These are phyloP conservation scores for Prunus mongolica DNA, from an alignment of 306 rosid species.

Conservation along the genomic window DNA sequence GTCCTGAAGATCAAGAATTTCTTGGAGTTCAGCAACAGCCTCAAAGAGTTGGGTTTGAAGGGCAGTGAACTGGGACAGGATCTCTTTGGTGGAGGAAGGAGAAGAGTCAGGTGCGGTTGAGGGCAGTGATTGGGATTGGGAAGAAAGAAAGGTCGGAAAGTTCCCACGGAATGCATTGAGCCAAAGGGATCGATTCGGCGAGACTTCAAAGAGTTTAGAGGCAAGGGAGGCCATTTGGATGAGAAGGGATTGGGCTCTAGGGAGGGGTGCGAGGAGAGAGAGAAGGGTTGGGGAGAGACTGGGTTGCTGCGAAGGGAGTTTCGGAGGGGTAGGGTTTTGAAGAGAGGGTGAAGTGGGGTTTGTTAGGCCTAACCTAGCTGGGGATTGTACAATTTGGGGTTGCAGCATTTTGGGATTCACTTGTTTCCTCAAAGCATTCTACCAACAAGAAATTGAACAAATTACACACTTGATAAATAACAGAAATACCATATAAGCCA, in stretches of 20 bases:
- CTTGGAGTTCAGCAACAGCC: slow-evolving; percentile 90
- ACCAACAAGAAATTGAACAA: neutral
- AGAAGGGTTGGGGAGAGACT: slow-evolving; percentile 46
- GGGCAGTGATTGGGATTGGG: slow-evolving; percentile 43
- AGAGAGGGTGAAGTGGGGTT: slow-evolving; percentile 79
- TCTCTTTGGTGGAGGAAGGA: slow-evolving; percentile 66
- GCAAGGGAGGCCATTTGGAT: slow-evolving; percentile 78
- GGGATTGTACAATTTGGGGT: slow-evolving; percentile 77
- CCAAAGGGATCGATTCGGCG: slow-evolving; percentile 74
- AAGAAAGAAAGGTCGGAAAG: slow-evolving; percentile 66
- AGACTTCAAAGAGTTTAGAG: slow-evolving; percentile 69
- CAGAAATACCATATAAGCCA: neutral
- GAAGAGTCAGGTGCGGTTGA: slow-evolving; percentile 40
- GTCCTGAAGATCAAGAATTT: slow-evolving; percentile 82
- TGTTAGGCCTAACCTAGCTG: slow-evolving; percentile 78
- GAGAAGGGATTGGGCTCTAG: slow-evolving; percentile 81
- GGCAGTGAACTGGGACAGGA: slow-evolving; percentile 51
- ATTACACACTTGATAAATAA: neutral
- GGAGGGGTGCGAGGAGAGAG: slow-evolving; percentile 86
- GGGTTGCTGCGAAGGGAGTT: slow-evolving; percentile 53
- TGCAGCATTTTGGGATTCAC: slow-evolving; percentile 54
- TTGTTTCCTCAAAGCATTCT: neutral
- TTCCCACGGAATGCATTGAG: slow-evolving; percentile 71
- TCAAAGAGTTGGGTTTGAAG: slow-evolving; percentile 84
- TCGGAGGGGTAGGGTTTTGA: slow-evolving; percentile 66